These are phyloP conservation scores for Centrapalus pauciflorus DNA, from an alignment of 129 eudicot genomes.

Conservation along the genomic window DNA sequence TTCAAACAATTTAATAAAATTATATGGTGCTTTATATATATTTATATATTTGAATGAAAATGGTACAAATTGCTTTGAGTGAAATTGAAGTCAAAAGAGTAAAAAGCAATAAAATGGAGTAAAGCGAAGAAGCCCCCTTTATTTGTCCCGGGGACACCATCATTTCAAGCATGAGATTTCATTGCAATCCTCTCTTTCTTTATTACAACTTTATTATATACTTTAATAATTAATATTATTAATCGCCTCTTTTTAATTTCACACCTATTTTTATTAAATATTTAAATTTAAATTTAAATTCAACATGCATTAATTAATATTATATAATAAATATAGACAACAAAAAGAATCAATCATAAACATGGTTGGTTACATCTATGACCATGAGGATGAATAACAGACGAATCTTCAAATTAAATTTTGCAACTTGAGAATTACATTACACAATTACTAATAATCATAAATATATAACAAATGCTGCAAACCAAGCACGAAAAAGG, in stretches of 20 bases:
- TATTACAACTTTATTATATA: neutral
- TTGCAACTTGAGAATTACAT: slow-evolving; percentile 13
- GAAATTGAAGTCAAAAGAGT: slow-evolving; percentile 19
- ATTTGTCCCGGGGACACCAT: slow-evolving; percentile 30
- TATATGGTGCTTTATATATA: too few species aligned
- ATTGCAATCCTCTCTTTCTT: slow-evolving; percentile 10
- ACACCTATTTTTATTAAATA: neutral
- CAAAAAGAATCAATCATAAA: too few species aligned
- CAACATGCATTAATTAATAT: neutral
- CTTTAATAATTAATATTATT: too few species aligned
- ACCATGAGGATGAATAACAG: too few species aligned
- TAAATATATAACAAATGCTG: slow-evolving; percentile 12
- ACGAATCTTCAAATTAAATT: neutral
- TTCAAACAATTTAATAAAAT: too few species aligned
- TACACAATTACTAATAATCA: slow-evolving; percentile 14
- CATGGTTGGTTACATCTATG: too few species aligned
- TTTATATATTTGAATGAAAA: too few species aligned
- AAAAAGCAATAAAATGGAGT: slow-evolving; percentile 27
- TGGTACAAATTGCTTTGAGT: slow-evolving; percentile 22
- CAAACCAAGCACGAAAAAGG: slow-evolving; percentile 15
- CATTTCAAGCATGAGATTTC: slow-evolving; percentile 33
- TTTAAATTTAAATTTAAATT: neutral
- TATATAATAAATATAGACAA: too few species aligned
- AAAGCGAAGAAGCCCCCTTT: slow-evolving; percentile 6
- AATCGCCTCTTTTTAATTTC: neutral